Base-by-base conservation (phyloP, 2,329 filamentous ascomycete species). In the Microcyclosporella mali region DNA sequence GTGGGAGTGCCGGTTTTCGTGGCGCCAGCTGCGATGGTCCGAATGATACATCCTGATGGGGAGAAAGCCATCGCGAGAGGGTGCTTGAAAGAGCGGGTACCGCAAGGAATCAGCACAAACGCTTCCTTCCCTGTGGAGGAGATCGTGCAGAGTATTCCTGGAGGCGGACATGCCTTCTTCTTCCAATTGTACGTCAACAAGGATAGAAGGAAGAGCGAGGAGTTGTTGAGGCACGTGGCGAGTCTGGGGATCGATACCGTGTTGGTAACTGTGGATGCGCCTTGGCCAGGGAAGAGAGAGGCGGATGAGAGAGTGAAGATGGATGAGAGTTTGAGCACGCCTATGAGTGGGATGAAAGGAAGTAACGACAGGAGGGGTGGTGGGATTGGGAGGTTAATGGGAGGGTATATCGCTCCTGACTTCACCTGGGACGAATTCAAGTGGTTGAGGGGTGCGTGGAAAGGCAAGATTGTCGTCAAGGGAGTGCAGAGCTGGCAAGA, bases 181-280 rank as follows among this genome's bases (percentile, higher is more conserved):
- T 79, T 80, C 55, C 78, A 82, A 57, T 66, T 83, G 4, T 83
- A 82, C 52, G 75, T 81, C 38, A 73, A 81, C 59, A 74, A 73
- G 52, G 67, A 79, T 47, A 67, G 76, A 0, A 42, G 57, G 7
- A 73, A 76, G 44, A 75, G 75, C 12, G 71, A 72, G 47, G 62
- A 63, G 1, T 60, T 81, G 1, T 58, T 82, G 2, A 59, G 55
- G 9, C 59, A 70, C 15, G 73, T 76, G 1, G 65, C 67, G 6
- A 58, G 62, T 25, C 57, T 69, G 1, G 73, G 74, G 1, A 67
- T 74, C 10, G 69, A 70, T 43, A 76, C 70, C 4, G 64, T 82
- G 10, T 75, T 81, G 45, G 63, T 82, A 3, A 82, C 78, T 0
- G 70, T 79, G 3, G 78, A 82, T 57, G 68, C 72, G 0, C 75